Evolutionary conservation across 768 basidiomycete species (phyloP).

Genomic region (Tricholoma sp.): DNA sequence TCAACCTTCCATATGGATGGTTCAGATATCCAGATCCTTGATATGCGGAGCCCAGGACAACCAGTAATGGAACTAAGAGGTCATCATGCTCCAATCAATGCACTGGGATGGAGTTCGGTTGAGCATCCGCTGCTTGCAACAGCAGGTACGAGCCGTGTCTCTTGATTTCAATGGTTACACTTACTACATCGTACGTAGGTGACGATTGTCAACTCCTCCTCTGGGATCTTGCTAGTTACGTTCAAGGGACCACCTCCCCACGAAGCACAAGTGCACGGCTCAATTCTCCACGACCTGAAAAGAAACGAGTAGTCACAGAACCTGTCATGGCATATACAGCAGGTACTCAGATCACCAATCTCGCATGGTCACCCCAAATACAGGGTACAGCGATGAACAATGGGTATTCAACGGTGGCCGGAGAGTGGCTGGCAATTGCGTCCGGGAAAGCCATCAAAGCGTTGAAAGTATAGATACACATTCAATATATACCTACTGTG

Average conservation of each 20-base stretch:
- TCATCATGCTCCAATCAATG: constrained; percentile 79
- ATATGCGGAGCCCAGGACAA: constrained; percentile 94
- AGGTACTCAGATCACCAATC: constrained; percentile 69
- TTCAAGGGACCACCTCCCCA: constrained; percentile 60
- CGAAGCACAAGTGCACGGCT: constrained; percentile 66
- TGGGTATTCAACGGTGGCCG: constrained; percentile 66
- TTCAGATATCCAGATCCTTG: constrained; percentile 83
- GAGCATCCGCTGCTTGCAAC: constrained; percentile 84
- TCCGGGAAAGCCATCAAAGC: constrained; percentile 80
- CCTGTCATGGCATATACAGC: constrained; percentile 85
- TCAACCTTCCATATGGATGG: constrained; percentile 97
- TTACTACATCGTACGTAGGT: constrained; percentile 38
- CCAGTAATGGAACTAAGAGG: constrained; percentile 89
- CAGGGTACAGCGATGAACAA: constrained; percentile 70
- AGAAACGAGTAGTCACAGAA: constrained; percentile 66
- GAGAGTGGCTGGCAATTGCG: constrained; percentile 85
- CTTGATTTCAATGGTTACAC: constrained; percentile 1
- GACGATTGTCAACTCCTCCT: constrained; percentile 93
- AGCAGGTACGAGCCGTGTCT: constrained; percentile 52
- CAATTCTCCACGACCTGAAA: constrained; percentile 80
- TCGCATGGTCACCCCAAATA: constrained; percentile 88
- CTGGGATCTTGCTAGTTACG: constrained; percentile 78
- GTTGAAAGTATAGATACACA: constrained; percentile 55
- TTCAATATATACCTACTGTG: neutral
- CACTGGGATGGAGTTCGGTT: constrained; percentile 84